A percentile compares a stretch with the other conserved stretches of the same genome.
Evolutionary conservation across 768 basidiomycete genomes (phyloP).

Genomic region (Boletus speciosus): DNA sequence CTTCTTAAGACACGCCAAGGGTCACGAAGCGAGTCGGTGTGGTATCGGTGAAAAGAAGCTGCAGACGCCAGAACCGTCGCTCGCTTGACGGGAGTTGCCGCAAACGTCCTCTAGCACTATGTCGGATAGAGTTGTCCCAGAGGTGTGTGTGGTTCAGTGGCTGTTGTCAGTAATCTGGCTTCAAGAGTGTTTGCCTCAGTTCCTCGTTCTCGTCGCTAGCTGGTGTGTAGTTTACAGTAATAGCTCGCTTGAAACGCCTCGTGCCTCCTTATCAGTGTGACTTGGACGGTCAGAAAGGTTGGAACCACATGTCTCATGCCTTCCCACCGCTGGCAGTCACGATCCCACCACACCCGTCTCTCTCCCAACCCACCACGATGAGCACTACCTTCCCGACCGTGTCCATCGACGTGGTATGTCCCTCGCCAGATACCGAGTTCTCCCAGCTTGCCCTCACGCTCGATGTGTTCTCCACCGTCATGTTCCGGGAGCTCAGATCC

Average conservation of each 20-base stretch:
- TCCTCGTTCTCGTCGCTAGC: background rate
- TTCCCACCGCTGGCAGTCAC: background rate
- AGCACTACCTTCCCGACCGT: conserved; percentile 26
- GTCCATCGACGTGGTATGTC: conserved; percentile 31
- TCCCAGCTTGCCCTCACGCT: background rate
- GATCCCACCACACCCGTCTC: background rate
- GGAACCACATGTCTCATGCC: background rate
- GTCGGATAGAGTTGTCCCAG: no score
- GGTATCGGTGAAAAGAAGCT: background rate
- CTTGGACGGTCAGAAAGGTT: background rate
- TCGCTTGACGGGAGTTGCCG: background rate
- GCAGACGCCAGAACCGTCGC: background rate
- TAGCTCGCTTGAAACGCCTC: background rate
- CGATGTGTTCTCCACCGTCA: background rate
- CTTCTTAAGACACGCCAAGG: background rate
- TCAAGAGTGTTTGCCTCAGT: no score
- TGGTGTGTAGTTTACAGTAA: background rate
- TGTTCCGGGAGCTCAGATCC: conserved; percentile 42
- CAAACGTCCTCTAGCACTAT: background rate
- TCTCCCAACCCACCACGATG: conserved; percentile 16
- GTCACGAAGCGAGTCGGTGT: background rate
- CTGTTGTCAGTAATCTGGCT: background rate
- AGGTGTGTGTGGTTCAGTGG: no score
- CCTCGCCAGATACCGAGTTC: background rate
- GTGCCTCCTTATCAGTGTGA: background rate